phyloP scores from a whole-genome alignment of 345 rosid species.

The Lepidium africanum region DNA sequence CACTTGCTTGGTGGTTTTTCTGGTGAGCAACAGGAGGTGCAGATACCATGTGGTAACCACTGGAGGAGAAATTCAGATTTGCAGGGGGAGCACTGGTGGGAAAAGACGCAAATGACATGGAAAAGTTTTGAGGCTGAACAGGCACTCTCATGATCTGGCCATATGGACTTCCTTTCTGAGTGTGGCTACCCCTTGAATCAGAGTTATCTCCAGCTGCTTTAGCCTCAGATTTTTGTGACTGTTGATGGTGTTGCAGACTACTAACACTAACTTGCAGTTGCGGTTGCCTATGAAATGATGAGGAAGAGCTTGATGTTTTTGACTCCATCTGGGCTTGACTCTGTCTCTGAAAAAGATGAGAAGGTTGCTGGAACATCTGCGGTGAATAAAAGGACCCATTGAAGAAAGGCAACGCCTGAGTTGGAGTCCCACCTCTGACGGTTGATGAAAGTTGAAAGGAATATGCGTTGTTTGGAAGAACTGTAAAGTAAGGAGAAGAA shows the following conservation, averaged over 20 bases:
- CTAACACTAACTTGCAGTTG: conserved; percentile 26
- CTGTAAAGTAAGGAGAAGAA: conserved; percentile 34
- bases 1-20: conserved; percentile 35
- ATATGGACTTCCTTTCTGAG: conserved; percentile 23
- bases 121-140: conserved; percentile 40
- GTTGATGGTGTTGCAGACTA: conserved; percentile 33
- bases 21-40: conserved; percentile 29
- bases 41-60: conserved; percentile 35
- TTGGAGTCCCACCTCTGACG: conserved; percentile 32
- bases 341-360: conserved; percentile 42
- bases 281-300: conserved; percentile 42
- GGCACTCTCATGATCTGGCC: conserved; percentile 35
- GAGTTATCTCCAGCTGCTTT: conserved; percentile 31
- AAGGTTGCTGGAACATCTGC: conserved; percentile 43
- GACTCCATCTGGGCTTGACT: conserved; percentile 26
- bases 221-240: conserved; percentile 34
- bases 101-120: conserved; percentile 41
- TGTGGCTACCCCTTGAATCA: conserved; percentile 21
- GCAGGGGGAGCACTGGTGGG: conserved; percentile 31
- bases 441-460: conserved; percentile 35
- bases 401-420: conserved; percentile 40
- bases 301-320: conserved; percentile 35
- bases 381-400: conserved; percentile 47
- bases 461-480: conserved; percentile 40
- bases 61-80: conserved; percentile 43